Percentiles rank a stretch among this genome's conserved stretches.
These are phyloP conservation scores for Orychophragmus violaceus DNA, from an alignment of 345 rosid species.

Conservation along the genomic window DNA sequence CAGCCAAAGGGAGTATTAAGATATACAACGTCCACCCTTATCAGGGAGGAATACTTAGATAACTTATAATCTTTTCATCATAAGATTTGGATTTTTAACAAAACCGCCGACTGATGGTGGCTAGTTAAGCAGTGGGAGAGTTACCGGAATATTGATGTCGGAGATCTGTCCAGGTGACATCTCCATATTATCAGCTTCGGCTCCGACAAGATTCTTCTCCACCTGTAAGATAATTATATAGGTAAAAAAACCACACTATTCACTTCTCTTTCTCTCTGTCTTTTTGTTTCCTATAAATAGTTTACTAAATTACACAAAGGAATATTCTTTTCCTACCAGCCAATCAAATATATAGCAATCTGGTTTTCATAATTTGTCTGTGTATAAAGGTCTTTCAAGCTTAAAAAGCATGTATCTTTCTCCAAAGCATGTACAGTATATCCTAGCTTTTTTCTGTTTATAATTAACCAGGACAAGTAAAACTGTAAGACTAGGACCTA, in stretches of 20 bases:
- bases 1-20: not conserved
- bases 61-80: not conserved
- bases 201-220: not conserved
- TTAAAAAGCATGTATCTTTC: not conserved
- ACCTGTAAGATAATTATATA: constrained; percentile 7
- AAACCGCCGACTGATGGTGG: not conserved
- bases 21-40: not conserved
- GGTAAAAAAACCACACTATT: not conserved
- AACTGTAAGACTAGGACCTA: not conserved
- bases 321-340: not conserved
- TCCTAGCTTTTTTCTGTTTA: not conserved
- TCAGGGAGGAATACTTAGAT: not conserved
- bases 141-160: constrained; percentile 13
- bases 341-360: not conserved
- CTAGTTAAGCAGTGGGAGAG: constrained; percentile 24
- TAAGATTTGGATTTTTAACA: not conserved
- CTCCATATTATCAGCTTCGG: constrained; percentile 7
- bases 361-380: not conserved
- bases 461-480: not conserved
- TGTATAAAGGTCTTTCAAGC: not conserved
- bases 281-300: not conserved
- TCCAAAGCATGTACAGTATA: not conserved
- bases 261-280: not conserved
- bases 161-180: constrained; percentile 12
- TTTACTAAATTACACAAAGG: not conserved